A percentile compares a stretch with the other conserved stretches of the same genome.
Conservation (phyloP, 495 filamentous ascomycete species). For the Stereocaulon alpinum region DNA sequence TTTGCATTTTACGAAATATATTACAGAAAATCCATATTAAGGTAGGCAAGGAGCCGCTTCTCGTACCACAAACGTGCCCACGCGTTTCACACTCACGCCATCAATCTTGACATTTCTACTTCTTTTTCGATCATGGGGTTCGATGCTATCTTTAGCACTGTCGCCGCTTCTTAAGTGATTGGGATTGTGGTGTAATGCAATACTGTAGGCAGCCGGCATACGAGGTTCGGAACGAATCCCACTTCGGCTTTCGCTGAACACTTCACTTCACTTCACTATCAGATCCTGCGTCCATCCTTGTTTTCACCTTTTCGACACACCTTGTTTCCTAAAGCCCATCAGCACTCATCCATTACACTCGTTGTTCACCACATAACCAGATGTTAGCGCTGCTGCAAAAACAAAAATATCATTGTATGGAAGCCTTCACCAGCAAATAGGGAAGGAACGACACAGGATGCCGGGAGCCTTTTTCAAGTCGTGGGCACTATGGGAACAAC, state of each 20-base stretch:
- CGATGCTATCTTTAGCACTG: neutral
- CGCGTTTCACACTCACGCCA: neutral
- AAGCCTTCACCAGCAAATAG: neutral
- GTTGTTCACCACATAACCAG: neutral
- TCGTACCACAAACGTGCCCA: neutral
- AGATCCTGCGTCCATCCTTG: neutral
- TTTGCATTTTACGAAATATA: neutral
- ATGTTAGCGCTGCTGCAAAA: neutral
- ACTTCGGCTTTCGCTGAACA: neutral
- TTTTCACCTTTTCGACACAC: neutral
- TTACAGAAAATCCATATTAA: neutral
- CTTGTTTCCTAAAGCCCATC: neutral
- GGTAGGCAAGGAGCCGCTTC: neutral
- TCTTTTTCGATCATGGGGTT: neutral
- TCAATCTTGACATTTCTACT: neutral
- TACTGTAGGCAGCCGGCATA: too few relatives aligned
- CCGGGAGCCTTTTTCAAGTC: conserved; percentile 52
- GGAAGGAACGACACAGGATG: conserved; percentile 6
- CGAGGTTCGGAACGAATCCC: neutral
- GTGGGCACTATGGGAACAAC: conserved; percentile 85
- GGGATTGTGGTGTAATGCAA: neutral
- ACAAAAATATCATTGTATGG: neutral
- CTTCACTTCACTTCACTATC: neutral
- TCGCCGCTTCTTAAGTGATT: neutral
- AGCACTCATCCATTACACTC: neutral